Base-by-base conservation (phyloP, 306 rosid species). In the Cicer pinnatifidum region DNA sequence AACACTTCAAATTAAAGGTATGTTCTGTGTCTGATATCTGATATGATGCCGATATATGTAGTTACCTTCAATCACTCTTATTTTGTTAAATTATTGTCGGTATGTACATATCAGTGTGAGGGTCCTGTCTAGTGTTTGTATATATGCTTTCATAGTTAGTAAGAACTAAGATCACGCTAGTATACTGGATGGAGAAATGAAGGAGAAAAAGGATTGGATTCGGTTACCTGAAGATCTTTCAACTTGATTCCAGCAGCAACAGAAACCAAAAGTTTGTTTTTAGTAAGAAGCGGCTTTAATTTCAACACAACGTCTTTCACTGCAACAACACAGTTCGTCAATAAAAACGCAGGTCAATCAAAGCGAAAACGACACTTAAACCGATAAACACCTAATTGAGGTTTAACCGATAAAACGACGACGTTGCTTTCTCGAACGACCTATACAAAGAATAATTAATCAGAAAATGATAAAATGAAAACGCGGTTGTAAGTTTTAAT, bases 231-330 rank as follows among this genome's bases (percentile, higher is more conserved):
- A 61, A 95, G 89, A 87, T 95, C 99, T 79, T 90, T 86, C 88
- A 95, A 66, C 81, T 87, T 95, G 76, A 90, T 60, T 51, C 99
- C 99, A 67, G 99, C 99, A 69, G 97, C 97, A 81, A 95, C 85
- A 1, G 97, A 95, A 82, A 95, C 97, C 54, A 95, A 84, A 76
- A 92, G 97, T 88, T 95, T 91, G 82, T 87, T 86, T 73, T 61
- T 74, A 41, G 97, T 82, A 35, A 95, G 83, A 23, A 79, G 78
- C 39, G 97, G 96, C 85, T 45, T 80, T 83, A 95, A 77, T 73
- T 88, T 82, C 84, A 67, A 69, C 8, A 90, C 76, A 58, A 65
- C 97, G 9, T 84, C 86, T 70, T 88, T 90, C 71, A 83, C 97
- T 95, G 91, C 85, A 82, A 51, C 41, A 72, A 44, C 58, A 83